These are phyloP conservation scores for Zygoascus meyerae DNA, from an alignment of 1,139 yeast genomes.

Conservation along the genomic window DNA sequence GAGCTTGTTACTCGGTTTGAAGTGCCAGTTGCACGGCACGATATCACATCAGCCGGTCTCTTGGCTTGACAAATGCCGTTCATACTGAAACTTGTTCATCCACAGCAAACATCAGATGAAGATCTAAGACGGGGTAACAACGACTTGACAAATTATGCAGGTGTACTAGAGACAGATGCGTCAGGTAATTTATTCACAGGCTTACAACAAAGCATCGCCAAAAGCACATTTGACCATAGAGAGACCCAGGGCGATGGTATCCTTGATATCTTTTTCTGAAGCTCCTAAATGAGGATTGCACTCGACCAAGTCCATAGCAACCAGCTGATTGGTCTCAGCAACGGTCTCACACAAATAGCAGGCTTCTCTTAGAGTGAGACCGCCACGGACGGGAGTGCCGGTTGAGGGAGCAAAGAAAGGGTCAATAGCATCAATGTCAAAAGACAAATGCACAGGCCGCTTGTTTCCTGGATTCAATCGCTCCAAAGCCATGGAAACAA, in stretches of 20 bases:
- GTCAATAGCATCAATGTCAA: conserved; percentile 96
- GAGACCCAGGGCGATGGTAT: conserved; percentile 85
- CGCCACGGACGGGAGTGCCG: conserved; percentile 97
- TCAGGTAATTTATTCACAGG: no score
- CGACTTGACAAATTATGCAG: no score
- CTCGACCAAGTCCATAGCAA: conserved; percentile 88
- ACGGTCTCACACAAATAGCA: conserved; percentile 86
- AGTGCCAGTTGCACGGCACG: no score
- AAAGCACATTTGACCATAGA: conserved; percentile 91
- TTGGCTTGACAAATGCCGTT: no score
- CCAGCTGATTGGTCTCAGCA: conserved; percentile 80
- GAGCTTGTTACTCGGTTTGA: no score
- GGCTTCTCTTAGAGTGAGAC: conserved; percentile 90
- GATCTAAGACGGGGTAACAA: no score
- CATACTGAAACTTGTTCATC: no score
- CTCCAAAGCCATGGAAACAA: conserved; percentile 85
- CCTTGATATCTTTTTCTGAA: conserved; percentile 65
- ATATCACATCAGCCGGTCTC: no score
- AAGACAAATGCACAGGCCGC: conserved; percentile 79
- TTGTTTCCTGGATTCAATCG: conserved; percentile 69
- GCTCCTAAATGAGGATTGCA: conserved; percentile 88
- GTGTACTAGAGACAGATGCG: no score
- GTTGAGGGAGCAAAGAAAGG: conserved; percentile 95
- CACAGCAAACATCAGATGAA: no score
- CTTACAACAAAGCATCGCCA: conserved; percentile 80